Base-by-base conservation (phyloP, 805 yeast genomes). In the Jamesozyma rosinii region DNA sequence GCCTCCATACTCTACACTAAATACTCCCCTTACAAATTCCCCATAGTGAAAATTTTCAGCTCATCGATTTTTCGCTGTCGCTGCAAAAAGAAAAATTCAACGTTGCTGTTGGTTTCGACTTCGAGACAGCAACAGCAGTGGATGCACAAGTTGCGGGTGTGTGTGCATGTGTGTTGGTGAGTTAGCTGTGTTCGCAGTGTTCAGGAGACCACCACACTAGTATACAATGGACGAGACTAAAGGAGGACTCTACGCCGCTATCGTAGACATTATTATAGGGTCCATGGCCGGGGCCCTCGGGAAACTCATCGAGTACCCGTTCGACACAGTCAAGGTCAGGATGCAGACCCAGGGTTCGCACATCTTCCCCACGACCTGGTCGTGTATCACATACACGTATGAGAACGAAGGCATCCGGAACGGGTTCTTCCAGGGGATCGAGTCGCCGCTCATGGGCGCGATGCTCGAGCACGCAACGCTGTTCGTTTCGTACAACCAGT, bases 241-340 rank as follows among this genome's bases (percentile, higher is more conserved):
- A 15, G 8, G 19, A 9, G 40, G 36, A 14, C 31, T 41, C 5
- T n/a, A 20, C 4, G 17, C 46, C 14, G 65, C 68, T 6, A 41
- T 64, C 20, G 55, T 56, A 29, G 70, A 67, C 42, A 58, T 67
- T 14, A 37, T 63, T 5, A 61, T 56, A 48, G 71, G 71, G 13
- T 68, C 70, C 5, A 58, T 67, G 9, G 70, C 96, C 0, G 97
- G 97, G 14, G 81, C 86, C 43, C 62, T 78, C 3, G 96, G 95
- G 1, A 90, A 89, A 59, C 53, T 83, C 26, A 75, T 89, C 13
- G 97, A 89, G 61, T 89, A 80, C 54, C 97, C 97, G 0, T 87
- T 89, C 51, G 97, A 89, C 55, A 90, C 97, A 0, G 74, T 88
- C 37, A 89, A 89, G 63, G 97, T 89, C 3, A 71, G 96, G 45